Evolutionary conservation across 768 basidiomycete species (phyloP).

Genomic region (Tephrocybe sp.): DNA sequence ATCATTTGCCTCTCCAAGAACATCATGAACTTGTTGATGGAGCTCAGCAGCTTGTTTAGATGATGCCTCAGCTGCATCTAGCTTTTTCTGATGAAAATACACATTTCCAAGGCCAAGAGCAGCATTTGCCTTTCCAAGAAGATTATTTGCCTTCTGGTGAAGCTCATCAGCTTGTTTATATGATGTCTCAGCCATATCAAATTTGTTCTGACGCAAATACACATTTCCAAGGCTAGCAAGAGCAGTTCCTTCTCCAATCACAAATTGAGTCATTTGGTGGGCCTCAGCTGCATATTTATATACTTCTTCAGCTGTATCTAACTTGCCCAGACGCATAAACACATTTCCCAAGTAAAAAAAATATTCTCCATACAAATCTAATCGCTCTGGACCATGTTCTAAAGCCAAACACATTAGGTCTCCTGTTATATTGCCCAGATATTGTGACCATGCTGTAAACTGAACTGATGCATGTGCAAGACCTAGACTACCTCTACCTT

Average conservation of each 20-base stretch:
- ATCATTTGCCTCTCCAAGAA: conserved; percentile 9
- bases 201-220: not conserved
- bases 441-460: not conserved
- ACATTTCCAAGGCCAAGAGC: conserved; percentile 14
- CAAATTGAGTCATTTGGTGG: not conserved
- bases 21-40: conserved; percentile 10
- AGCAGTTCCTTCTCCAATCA: not conserved
- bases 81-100: conserved; percentile 14
- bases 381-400: too few species aligned
- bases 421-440: not conserved
- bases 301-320: not conserved
- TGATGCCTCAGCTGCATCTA: conserved; percentile 17
- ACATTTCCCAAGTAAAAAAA: not conserved
- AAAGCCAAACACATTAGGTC: conserved; percentile 4
- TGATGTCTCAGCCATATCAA: not conserved
- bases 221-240: not conserved
- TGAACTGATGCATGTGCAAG: not conserved
- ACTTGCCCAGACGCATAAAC: not conserved
- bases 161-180: not conserved
- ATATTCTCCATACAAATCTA: not conserved
- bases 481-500: not conserved
- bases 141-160: not conserved
- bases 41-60: conserved; percentile 15
- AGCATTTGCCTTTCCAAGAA: conserved; percentile 14
- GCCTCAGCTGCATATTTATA: not conserved